Evolutionary conservation across 805 yeast genomes (phyloP), one percentile per base, ranked within the genome.

Genomic region (Yarrowia sp.): DNA sequence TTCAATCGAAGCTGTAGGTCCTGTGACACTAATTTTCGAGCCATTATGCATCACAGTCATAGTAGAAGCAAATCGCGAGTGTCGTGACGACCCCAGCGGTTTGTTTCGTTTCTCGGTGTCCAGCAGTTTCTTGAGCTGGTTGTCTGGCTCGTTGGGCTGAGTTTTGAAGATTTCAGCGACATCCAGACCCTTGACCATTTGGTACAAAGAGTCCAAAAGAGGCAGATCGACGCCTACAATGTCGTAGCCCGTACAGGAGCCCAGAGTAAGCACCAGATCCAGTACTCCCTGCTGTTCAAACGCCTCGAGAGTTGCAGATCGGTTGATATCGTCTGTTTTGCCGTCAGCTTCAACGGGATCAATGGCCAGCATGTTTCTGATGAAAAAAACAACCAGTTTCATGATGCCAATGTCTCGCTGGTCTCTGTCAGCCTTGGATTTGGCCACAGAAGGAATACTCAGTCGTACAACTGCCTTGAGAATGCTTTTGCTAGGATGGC

Each of bases 311-410:
- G 88, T 85, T 0, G 82, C 77, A 66, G 82, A 83, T 32, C 86
- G 73, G 0, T 90, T 82, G 16, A 92, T 83, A 74, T 92, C 98
- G 46, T 87, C 92, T 2, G 61, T 36, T 16, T 41, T 30, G 19
- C 51, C 49, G 28, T 74, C 70, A 9, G 88, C 80, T 43, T 83
- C 86, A 7, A 77, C 75, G 0, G 95, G 92, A 68, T 88, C 91
- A 35, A 93, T 90, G 43, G 85, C 81, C 9, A 89, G 76, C n/a
- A 95, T 70, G 72, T 95, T 95, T 67, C 96, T 81, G 67, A 92
- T 81, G 71, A 95, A 84, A 59, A 83, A 84, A 16, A 92, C 75
- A 28, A 88, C 90, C 66, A 93, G 79, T 64, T 87, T 84, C 54
- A 95, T 74, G 14, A 92, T 82, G 48, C 86, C 86, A 66, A 85